These are phyloP conservation scores for Escovopsis sp. DNA, from an alignment of 2,329 filamentous ascomycete species.

Conservation along the genomic window DNA sequence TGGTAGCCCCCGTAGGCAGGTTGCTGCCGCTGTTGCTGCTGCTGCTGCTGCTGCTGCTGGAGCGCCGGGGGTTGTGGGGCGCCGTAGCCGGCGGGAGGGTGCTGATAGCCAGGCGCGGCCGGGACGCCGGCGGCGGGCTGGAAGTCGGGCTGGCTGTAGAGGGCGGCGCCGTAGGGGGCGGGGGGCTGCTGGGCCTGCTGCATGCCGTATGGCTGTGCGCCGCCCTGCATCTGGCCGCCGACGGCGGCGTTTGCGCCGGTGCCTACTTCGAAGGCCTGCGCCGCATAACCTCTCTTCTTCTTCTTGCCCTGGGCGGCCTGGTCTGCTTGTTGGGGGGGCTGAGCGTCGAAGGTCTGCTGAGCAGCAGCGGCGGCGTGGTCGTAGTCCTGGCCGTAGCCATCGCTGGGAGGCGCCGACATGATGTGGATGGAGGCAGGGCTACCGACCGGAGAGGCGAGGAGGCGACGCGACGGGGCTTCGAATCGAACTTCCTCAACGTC, in stretches of 20 bases:
- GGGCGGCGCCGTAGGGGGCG: constrained; percentile 34
- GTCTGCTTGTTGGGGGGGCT: constrained; percentile 18
- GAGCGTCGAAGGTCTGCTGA: constrained; percentile 21
- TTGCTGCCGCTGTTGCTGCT: constrained; percentile 21
- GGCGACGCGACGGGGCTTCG: constrained; percentile 8
- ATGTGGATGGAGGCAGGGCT: constrained; percentile 14
- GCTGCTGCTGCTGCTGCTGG: no score
- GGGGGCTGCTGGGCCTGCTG: constrained; percentile 28
- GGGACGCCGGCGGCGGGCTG: constrained; percentile 21
- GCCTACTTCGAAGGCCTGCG: constrained; percentile 86
- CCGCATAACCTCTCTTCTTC: constrained; percentile 92
- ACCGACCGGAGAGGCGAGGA: constrained; percentile 7
- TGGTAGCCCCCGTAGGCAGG: constrained; percentile 23
- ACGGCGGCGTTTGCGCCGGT: constrained; percentile 63
- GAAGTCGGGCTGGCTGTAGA: constrained; percentile 38
- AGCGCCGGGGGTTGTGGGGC: constrained; percentile 17
- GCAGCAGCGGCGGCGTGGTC: constrained; percentile 28
- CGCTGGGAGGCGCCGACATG: constrained; percentile 44
- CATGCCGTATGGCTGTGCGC: constrained; percentile 31
- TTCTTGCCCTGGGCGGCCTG: constrained; percentile 43
- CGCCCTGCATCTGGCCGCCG: constrained; percentile 30
- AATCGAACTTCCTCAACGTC: background rate
- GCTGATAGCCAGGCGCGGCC: constrained; percentile 25
- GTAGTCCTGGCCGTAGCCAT: constrained; percentile 38
- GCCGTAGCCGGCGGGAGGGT: constrained; percentile 27